Evolutionary conservation across 2,329 filamentous ascomycete species (phyloP), one percentile per base, ranked within the genome.

Genomic region (Claviceps digitariae): DNA sequence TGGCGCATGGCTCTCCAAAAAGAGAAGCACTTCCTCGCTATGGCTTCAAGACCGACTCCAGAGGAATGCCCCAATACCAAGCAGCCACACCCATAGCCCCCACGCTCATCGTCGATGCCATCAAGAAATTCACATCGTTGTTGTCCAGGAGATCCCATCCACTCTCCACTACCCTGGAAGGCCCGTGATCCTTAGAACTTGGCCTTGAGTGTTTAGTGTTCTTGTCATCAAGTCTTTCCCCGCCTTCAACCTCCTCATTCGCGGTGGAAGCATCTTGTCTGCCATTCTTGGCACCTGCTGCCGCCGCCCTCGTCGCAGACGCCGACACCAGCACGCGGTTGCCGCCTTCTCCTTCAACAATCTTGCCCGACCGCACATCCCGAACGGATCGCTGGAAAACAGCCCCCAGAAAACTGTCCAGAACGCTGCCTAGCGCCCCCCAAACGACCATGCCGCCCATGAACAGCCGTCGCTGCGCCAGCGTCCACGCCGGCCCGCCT

Each of bases 81-180:
- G 74, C 70, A 31, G 78, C 82, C 36, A 80, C 68, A 0, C 71
- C 73, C 81, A 97, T 94, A 4, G 83, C 86, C 4, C 84, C 80
- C 20, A 90, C 58, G 64, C 87, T 95, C 79, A 95, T 90, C 4
- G 75, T 74, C 15, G 81, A 76, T 0, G 91, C 90, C 91, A 96
- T 97, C 54, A 91, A 67, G 54, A 96, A 81, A 67, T 98, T 98
- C 61, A 98, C 90, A 52, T 87, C 86, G 67, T 98, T 98, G 68
- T 98, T 98, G 68, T 95, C 90, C 54, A 98, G 73, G 56, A 94
- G 66, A 65, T 95, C 79, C 79, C 71, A 74, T 50, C 65, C 89
- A 59, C 74, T 85, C 68, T 87, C 81, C 7, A 84, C 69, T 5
- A 82, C 71, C 20, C 85, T 73, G 51, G 82, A 83, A 56, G 84